Conservation (phyloP, 352 stramenopile genomes). For the Pelagophyceae sp. region DNA sequence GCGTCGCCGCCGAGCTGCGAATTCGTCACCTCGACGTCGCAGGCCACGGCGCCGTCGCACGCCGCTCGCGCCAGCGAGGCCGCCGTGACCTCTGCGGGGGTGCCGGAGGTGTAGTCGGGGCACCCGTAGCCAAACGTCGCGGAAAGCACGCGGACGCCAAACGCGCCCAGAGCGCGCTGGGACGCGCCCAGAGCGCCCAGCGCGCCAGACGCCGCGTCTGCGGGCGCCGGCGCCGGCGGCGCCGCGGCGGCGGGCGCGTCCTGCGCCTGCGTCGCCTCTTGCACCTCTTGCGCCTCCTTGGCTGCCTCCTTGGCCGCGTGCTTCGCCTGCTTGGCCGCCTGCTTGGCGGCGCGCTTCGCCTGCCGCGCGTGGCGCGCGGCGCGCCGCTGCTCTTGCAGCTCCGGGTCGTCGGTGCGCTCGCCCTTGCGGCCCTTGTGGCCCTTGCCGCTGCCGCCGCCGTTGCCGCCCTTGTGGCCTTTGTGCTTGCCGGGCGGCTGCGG, state of each 20-base stretch:
- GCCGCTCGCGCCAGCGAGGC: neutral
- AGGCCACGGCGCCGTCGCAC: neutral
- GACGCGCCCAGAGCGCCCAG: no score
- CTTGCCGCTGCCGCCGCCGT: no score
- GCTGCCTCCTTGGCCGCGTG: neutral
- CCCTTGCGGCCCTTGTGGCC: no score
- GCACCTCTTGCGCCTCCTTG: neutral
- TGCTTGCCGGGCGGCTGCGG: no score
- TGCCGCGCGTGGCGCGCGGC: neutral
- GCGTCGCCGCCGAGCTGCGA: neutral
- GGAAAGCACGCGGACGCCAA: neutral
- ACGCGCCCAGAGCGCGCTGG: no score
- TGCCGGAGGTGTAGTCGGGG: neutral
- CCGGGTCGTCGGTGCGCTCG: no score
- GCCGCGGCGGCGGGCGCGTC: no score
- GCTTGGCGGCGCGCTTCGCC: neutral
- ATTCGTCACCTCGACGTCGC: neutral
- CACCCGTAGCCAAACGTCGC: neutral
- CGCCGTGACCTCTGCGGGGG: neutral
- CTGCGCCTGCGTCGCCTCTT: no score
- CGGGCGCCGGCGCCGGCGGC: no score
- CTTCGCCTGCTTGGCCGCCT: neutral
- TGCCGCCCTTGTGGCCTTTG: no score
- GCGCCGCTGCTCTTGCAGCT: neutral
- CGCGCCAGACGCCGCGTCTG: no score